Base-by-base conservation (phyloP, 2,329 filamentous ascomycete genomes). In the Cladobotryum mycophilum region DNA sequence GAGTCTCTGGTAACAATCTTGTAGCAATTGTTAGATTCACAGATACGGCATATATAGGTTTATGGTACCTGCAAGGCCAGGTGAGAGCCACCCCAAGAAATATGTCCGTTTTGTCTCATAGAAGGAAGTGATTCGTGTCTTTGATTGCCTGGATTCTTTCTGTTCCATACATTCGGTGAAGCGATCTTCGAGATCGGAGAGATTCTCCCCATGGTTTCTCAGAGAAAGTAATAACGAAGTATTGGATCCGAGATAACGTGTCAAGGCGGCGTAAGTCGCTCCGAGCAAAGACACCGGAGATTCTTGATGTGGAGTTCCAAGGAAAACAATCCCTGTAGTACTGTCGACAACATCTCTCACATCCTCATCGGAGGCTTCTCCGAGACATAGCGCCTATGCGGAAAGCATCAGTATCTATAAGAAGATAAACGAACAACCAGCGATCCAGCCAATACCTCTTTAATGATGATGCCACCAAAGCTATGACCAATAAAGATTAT, bases 381-480 rank as follows among this genome's bases (percentile, higher is more conserved):
- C 7, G 1, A 35, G 47, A 30, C 25, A 30, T n/a, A 55, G 38
- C 25, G 52, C 51, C 48, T 41, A 8, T 6, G 8, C 8, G 8
- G n/a, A 4, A 17, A 18, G 5, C 6, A 20, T 41, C 12, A 56
- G 17, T 17, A 6, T 34, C 17, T n/a, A 20, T 20, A 20, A 5
- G 2, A n/a, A 30, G 6, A 8, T 30, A 30, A 30, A 30, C 8
- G 38, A 22, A 18, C 5, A 7, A 30, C 8, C 15, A 22, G 8
- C 7, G 15, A 13, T 11, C 18, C 7, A 9, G 17, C 9, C 20
- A n/a, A 40, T 34, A 49, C 40, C 22, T 60, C 41, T 13, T 60
- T 60, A 4, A 60, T 56, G 15, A 60, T 53, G 8, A 60, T 58
- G 3, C 56, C 56, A 2, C 56, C 58, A n/a, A 60, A 53, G 41